Base-by-base conservation (phyloP, 2,329 filamentous ascomycete genomes). In the Didymella glomerata region DNA sequence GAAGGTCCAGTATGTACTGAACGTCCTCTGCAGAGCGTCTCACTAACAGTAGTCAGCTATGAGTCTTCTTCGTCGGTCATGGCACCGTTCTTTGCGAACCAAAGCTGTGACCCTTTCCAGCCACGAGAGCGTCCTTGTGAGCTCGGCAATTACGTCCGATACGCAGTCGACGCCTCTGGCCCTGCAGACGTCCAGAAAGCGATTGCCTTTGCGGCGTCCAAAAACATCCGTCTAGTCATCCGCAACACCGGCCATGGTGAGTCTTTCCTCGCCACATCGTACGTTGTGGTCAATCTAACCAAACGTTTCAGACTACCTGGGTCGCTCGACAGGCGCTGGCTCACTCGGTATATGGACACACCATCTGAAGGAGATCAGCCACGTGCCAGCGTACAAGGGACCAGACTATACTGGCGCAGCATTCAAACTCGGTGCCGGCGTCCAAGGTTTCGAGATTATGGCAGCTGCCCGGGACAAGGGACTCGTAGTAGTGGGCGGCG, bases 201-300 rank as follows among this genome's bases (percentile, higher is more conserved):
- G 3, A 58, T 68, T 16, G 52, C 25, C 28, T 75, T 73, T 48
- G 72, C 70, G 11, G 42, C 57, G 0, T 55, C 52, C 3, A 57
- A 57, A 20, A 71, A 75, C 27, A 66, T 75, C 9, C 69, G 71
- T 8, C 64, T 74, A 1, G 68, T 71, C 1, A 63, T 76, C 38
- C 62, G 63, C 13, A 75, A 72, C 45, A 73, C 72, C 9, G 71
- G 70, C 7, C 73, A 75, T 49, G 66, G 45, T 54, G 7, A 48
- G 52, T 18, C 1, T 22, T n/a, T 11, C 4, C 4, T 2, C 6
- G 5, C 22, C 1, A 3, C 22, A 11, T 20, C 10, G 10, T 22
- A 1, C 24, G 4, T 13, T 2, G 27, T 20, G 16, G 24, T 8
- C 1, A 13, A 5, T 34, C n/a, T 54, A 25, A 54, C 20, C 3